These are phyloP conservation scores for Torulaspora quercuum DNA, from an alignment of 805 yeast species.

Conservation along the genomic window DNA sequence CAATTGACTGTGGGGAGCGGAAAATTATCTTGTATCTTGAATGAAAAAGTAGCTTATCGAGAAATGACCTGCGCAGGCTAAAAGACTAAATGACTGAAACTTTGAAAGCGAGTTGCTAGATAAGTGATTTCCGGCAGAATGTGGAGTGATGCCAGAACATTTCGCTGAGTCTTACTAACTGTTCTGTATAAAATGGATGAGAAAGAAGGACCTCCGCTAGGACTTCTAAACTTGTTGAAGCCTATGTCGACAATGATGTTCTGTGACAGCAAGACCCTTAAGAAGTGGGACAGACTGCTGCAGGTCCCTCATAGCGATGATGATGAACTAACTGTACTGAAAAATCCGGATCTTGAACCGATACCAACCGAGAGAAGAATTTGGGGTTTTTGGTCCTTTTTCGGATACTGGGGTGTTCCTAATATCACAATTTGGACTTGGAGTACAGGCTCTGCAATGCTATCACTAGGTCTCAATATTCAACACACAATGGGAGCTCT, in stretches of 20 bases:
- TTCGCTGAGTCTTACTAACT: slow-evolving; percentile 1
- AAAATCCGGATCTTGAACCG: slow-evolving; percentile 41
- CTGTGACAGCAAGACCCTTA: slow-evolving; percentile 3
- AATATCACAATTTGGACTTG: slow-evolving; percentile 39
- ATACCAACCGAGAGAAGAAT: slow-evolving; percentile 38
- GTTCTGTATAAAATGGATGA: slow-evolving; percentile 2
- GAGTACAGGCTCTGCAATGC: slow-evolving; percentile 40
- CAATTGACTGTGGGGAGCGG: slow-evolving; percentile 1
- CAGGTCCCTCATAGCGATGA: slow-evolving; percentile 25
- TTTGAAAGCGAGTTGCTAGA: slow-evolving; percentile 3
- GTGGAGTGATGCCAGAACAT: background rate
- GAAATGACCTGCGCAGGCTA: background rate
- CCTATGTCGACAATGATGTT: slow-evolving; percentile 30
- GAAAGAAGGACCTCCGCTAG: background rate
- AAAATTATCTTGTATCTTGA: slow-evolving; percentile 3
- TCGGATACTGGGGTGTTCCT: slow-evolving; percentile 39
- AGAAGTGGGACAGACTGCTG: slow-evolving; percentile 2
- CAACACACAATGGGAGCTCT: slow-evolving; percentile 43
- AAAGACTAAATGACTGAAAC: slow-evolving; percentile 2
- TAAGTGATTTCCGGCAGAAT: slow-evolving; percentile 1
- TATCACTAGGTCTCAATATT: slow-evolving; percentile 40
- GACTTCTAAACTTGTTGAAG: background rate
- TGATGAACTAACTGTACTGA: slow-evolving; percentile 22
- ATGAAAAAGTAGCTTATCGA: slow-evolving; percentile 2
- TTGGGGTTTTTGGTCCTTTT: slow-evolving; percentile 39